Evolutionary conservation across 2,329 filamentous ascomycete species (phyloP).

Genomic region (Sarocladium oryzae): DNA sequence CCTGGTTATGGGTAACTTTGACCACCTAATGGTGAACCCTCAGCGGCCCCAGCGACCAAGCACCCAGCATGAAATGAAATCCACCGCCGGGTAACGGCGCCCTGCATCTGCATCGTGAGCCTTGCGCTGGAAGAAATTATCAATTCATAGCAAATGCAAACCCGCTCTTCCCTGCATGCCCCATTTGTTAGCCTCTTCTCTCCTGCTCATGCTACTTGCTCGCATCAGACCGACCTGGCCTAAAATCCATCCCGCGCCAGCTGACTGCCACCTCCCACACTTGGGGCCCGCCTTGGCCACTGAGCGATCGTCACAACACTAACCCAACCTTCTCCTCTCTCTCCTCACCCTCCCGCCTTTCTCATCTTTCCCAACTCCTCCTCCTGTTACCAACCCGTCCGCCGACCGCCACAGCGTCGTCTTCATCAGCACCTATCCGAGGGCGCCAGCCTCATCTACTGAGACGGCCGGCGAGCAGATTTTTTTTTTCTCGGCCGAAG

Average conservation of each 20-base stretch:
- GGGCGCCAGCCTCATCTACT: conserved; percentile 1
- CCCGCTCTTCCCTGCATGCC: conserved; percentile 2
- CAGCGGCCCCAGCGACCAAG: neutral
- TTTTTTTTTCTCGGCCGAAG: neutral
- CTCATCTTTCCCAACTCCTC: neutral
- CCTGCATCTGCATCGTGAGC: neutral
- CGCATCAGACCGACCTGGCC: neutral
- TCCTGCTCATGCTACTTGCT: too few species aligned
- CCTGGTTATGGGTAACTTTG: too few species aligned
- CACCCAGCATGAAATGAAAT: neutral
- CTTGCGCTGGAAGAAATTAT: neutral
- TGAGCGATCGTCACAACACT: conserved; percentile 8
- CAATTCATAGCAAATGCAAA: neutral
- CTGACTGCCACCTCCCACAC: neutral
- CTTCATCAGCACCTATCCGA: neutral
- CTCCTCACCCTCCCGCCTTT: conserved; percentile 8
- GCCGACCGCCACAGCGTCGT: neutral
- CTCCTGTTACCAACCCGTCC: neutral
- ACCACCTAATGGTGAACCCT: too few species aligned
- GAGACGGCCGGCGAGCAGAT: neutral
- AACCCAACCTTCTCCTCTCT: conserved; percentile 6
- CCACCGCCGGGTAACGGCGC: neutral
- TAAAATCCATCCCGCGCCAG: conserved; percentile 3
- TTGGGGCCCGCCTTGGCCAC: neutral
- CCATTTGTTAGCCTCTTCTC: neutral